Conservation (phyloP, 176 grass and related monocot species). For the Oropetium thomaeum region DNA sequence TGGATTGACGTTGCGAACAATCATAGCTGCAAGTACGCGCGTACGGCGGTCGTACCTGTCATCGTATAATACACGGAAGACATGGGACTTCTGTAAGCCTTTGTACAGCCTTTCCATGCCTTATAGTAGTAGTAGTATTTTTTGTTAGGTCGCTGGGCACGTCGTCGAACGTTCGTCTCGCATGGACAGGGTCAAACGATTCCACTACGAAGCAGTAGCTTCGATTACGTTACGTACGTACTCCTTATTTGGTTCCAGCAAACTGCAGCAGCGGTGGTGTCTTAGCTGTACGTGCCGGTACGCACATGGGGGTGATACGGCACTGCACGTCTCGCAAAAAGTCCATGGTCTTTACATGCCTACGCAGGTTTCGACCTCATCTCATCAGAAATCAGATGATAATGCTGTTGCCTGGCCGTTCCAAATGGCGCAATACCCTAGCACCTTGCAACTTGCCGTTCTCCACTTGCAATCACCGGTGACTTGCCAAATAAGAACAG, state of each 20-base stretch:
- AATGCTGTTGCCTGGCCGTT: neutral
- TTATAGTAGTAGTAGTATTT: too few relatives aligned
- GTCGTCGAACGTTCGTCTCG: constrained; percentile 34
- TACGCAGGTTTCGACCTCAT: constrained; percentile 23
- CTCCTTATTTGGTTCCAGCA: constrained; percentile 35
- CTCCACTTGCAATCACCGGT: constrained; percentile 26
- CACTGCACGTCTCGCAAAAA: constrained; percentile 14
- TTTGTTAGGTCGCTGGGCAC: neutral
- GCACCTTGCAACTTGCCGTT: constrained; percentile 27
- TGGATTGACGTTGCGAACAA: neutral
- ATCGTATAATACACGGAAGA: neutral
- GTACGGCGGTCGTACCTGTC: neutral
- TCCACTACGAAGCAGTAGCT: neutral
- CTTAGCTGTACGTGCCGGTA: constrained; percentile 21
- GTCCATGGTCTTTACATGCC: constrained; percentile 10
- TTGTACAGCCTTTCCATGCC: neutral
- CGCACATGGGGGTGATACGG: constrained; percentile 42
- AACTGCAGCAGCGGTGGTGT: neutral
- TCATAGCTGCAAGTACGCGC: neutral
- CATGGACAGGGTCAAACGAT: constrained; percentile 17
- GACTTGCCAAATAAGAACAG: neutral
- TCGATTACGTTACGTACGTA: neutral
- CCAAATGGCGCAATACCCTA: constrained; percentile 33
- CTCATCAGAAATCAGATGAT: too few relatives aligned
- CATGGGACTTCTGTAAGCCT: neutral